These are phyloP conservation scores for Kregervanrija pseudodelftensis DNA, from an alignment of 805 yeast species.

Conservation along the genomic window DNA sequence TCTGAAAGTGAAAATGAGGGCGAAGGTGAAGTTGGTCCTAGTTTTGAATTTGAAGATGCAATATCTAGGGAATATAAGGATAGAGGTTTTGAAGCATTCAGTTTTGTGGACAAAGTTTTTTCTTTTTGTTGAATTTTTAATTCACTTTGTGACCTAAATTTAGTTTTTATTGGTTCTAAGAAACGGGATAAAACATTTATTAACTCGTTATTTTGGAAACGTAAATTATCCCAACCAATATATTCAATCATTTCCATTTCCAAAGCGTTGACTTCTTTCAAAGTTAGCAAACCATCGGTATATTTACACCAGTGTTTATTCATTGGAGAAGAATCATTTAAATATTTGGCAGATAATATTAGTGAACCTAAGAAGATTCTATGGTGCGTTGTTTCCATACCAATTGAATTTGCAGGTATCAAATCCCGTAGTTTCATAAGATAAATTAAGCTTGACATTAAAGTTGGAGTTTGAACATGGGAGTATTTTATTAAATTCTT, in stretches of 20 bases:
- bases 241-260: slow-evolving; percentile 81
- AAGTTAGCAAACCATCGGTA: slow-evolving; percentile 74
- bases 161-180: slow-evolving; percentile 61
- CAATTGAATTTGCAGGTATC: slow-evolving; percentile 82
- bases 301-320: slow-evolving; percentile 95
- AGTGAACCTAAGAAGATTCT: slow-evolving; percentile 85
- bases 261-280: slow-evolving; percentile 80
- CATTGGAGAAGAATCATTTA: slow-evolving; percentile 91
- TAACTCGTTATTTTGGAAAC: slow-evolving; percentile 64
- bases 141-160: slow-evolving; percentile 27
- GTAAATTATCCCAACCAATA: slow-evolving; percentile 73
- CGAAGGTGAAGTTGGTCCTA: neutral
- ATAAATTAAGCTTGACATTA: slow-evolving; percentile 88
- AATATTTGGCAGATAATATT: slow-evolving; percentile 83
- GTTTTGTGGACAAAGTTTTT: neutral
- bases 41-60: neutral
- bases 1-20: slow-evolving; percentile 3
- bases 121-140: slow-evolving; percentile 5
- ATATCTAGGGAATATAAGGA: neutral
- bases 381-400: slow-evolving; percentile 90
- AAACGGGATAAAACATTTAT: slow-evolving; percentile 66
- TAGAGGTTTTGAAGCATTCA: neutral
- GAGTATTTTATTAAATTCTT: slow-evolving; percentile 66
- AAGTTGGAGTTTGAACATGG: slow-evolving; percentile 89
- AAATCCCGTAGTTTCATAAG: slow-evolving; percentile 67